These are phyloP conservation scores for Vitis vinifera DNA, from an alignment of 164 flowering plant genomes.

Conservation along the genomic window ASM3070453v1 NC_081809.1:1035501-1036000, in stretches of 20 bases:
- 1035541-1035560: slow-evolving; percentile 10
- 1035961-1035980: no score
- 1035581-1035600: not conserved
- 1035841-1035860: no score
- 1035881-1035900: no score
- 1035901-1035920: no score
- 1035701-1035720: not conserved
- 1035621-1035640: not conserved
- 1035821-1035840: no score
- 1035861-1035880: no score
- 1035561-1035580: not conserved
- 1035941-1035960: no score
- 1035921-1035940: no score
- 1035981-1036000: no score
- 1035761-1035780: not conserved
- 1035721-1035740: slow-evolving; percentile 3
- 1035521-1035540: slow-evolving; percentile 1
- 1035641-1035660: not conserved
- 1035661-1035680: no score
- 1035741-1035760: slow-evolving; percentile 8
- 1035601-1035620: not conserved
- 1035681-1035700: slow-evolving; percentile 7
- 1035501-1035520: slow-evolving; percentile 21
- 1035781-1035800: no score
- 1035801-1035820: no score